A percentile compares a stretch with the other conserved stretches of the same genome.
Conservation (phyloP, 805 yeast species). For the Cyberlindnera americana region DNA sequence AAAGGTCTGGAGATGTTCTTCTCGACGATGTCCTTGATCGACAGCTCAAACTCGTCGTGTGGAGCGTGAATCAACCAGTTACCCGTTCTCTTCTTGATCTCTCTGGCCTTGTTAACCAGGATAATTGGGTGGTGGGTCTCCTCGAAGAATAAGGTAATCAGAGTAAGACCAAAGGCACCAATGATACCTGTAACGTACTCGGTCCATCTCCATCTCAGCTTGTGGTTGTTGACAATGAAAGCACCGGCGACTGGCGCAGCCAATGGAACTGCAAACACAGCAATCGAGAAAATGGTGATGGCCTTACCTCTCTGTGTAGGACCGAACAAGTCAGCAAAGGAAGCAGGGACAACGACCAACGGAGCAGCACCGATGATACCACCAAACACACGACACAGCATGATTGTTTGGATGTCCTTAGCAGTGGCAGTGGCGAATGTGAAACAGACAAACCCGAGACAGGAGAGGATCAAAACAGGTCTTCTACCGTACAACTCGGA, state of each 20-base stretch:
- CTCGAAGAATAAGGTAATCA: constrained; percentile 39
- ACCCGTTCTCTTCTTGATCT: constrained; percentile 62
- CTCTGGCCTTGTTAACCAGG: constrained; percentile 56
- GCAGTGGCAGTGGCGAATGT: constrained; percentile 76
- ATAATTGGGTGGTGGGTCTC: constrained; percentile 76
- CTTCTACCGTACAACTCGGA: constrained; percentile 78
- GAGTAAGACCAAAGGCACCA: constrained; percentile 40
- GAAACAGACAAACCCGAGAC: constrained; percentile 55
- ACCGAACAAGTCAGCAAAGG: constrained; percentile 77
- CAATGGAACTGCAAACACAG: constrained; percentile 78
- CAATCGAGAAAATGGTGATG: constrained; percentile 63
- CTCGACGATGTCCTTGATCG: constrained; percentile 54
- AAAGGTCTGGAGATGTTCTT: constrained; percentile 59
- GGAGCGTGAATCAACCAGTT: constrained; percentile 80
- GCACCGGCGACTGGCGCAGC: constrained; percentile 78
- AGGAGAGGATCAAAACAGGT: constrained; percentile 52
- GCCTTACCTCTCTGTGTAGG: constrained; percentile 71
- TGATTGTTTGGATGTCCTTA: constrained; percentile 69
- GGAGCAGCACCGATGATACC: constrained; percentile 86
- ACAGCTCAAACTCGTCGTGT: constrained; percentile 59
- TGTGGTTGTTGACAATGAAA: constrained; percentile 53
- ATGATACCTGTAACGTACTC: constrained; percentile 66
- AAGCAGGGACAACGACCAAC: constrained; percentile 81
- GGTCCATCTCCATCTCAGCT: constrained; percentile 84
- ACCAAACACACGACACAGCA: constrained; percentile 75